Conservation (phyloP, 352 stramenopile genomes). For the Globisporangium nunn region DNA sequence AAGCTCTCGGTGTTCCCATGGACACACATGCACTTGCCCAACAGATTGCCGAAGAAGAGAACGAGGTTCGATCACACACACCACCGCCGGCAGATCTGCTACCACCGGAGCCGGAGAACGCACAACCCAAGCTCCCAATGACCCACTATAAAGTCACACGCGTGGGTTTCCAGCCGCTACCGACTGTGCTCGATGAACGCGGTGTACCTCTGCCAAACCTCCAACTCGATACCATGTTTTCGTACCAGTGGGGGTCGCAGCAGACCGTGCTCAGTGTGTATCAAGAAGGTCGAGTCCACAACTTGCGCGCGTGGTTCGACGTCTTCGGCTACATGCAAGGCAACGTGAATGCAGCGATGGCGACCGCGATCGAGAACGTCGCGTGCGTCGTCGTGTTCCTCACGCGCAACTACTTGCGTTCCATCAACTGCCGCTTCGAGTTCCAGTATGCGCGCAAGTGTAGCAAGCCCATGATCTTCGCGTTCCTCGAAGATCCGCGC, state of each 20-base stretch:
- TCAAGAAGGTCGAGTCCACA: conserved; percentile 30
- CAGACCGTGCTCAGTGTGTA: conserved; percentile 30
- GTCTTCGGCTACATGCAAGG: conserved; percentile 62
- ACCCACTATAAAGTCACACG: conserved; percentile 39
- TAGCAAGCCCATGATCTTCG: conserved; percentile 39
- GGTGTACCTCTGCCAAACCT: conserved; percentile 28
- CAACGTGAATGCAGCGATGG: conserved; percentile 60
- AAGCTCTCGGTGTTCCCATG: conserved; percentile 16
- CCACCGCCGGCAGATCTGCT: conserved; percentile 11
- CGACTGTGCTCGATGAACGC: conserved; percentile 29
- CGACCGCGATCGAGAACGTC: conserved; percentile 42
- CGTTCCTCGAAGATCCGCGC: conserved; percentile 28
- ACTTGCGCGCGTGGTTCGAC: conserved; percentile 42
- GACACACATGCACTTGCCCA: conserved; percentile 1
- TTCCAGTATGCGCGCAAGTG: conserved; percentile 37
- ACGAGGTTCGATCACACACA: not conserved
- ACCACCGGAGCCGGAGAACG: conserved; percentile 14
- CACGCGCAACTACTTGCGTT: conserved; percentile 34
- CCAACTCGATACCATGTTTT: conserved; percentile 49
- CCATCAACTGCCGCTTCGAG: conserved; percentile 53
- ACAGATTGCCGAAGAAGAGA: not conserved
- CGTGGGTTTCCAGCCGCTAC: conserved; percentile 15
- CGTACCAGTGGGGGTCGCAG: conserved; percentile 49
- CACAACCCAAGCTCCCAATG: conserved; percentile 13
- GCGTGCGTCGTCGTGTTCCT: conserved; percentile 51